Base-by-base conservation (phyloP, 345 rosid species). In the Brassica juncea region DNA sequence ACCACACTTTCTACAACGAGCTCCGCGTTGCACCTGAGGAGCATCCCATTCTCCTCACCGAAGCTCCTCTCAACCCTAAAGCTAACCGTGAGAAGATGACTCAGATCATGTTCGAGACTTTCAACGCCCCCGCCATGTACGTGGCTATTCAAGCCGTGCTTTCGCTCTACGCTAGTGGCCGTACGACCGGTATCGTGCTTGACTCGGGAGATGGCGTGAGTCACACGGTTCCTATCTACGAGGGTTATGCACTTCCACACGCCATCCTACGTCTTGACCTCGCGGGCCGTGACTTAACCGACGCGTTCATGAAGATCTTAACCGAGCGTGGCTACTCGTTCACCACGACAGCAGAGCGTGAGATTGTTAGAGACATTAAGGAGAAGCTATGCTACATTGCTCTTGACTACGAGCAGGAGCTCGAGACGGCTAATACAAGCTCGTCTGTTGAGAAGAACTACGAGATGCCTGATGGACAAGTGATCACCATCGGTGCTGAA, bases 81-180 rank as follows among this genome's bases (percentile, higher is more conserved):
- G 98, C 98, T 57, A 93, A 93, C 71, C 97, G 97, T 74, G 98
- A 93, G 87, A 93, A 93, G 89, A 93, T 93, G 98, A 93, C 98
- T 47, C 98, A 93, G 68, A 92, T 91, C 76, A 92, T 92, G 97
- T 92, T 92, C 35, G 97, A 92, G 85, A 92, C 97, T 70, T 92
- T 92, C 85, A 92, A 92, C 58, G 79, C 97, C 9, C 98, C 98
- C 3, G 94, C 97, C 19, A 93, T 93, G 94, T 91, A 93, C 78
- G 98, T 93, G 2, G 97, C 97, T 32, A 93, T 91, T 69, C 97
- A 93, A 84, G 98, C 94, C n/a, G 98, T 93, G 42, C 89, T 94
- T 55, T 94, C 98, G 32, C 87, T 92, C 72, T 94, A 94, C 76
- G 98, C 98, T 15, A 94, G 98, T 83, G 97, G 98, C 63, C 98